These are phyloP conservation scores for Termitomyces sp. DNA, from an alignment of 768 basidiomycete species.

Conservation along the genomic window DNA sequence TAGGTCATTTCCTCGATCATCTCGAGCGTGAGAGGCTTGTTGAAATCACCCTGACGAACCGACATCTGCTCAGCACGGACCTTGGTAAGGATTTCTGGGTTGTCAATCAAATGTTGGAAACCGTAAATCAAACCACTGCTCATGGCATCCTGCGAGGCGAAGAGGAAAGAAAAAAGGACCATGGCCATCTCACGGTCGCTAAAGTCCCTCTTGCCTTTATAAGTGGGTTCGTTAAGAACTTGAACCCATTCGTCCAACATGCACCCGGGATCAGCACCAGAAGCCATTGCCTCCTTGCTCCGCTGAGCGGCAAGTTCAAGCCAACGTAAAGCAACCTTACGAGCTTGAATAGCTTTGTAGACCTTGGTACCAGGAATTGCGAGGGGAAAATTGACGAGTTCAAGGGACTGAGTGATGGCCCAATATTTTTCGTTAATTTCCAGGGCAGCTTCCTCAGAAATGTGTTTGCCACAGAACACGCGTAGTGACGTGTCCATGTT, in stretches of 20 bases:
- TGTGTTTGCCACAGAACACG: slow-evolving; percentile 92
- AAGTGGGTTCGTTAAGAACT: slow-evolving; percentile 55
- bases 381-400: slow-evolving; percentile 98
- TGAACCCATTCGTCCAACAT: slow-evolving; percentile 91
- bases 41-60: slow-evolving; percentile 72
- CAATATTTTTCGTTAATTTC: slow-evolving; percentile 95
- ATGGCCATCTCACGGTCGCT: slow-evolving; percentile 94
- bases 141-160: slow-evolving; percentile 98
- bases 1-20: slow-evolving; percentile 92
- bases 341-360: slow-evolving; percentile 86
- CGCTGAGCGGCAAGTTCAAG: slow-evolving; percentile 72
- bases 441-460: slow-evolving; percentile 68
- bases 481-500: slow-evolving; percentile 98
- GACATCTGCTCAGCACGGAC: slow-evolving; percentile 87
- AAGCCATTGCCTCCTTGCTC: slow-evolving; percentile 79
- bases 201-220: slow-evolving; percentile 83
- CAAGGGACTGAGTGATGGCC: slow-evolving; percentile 90
- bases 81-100: slow-evolving; percentile 84
- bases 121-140: slow-evolving; percentile 92
- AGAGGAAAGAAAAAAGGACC: slow-evolving; percentile 95
- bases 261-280: slow-evolving; percentile 77
- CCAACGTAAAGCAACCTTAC: slow-evolving; percentile 80
- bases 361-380: slow-evolving; percentile 95
- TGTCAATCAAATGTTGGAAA: slow-evolving; percentile 94
- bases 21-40: slow-evolving; percentile 78